These are phyloP conservation scores for Selenicereus undatus DNA, from an alignment of 148 eudicot genomes.

Conservation along the genomic window DNA sequence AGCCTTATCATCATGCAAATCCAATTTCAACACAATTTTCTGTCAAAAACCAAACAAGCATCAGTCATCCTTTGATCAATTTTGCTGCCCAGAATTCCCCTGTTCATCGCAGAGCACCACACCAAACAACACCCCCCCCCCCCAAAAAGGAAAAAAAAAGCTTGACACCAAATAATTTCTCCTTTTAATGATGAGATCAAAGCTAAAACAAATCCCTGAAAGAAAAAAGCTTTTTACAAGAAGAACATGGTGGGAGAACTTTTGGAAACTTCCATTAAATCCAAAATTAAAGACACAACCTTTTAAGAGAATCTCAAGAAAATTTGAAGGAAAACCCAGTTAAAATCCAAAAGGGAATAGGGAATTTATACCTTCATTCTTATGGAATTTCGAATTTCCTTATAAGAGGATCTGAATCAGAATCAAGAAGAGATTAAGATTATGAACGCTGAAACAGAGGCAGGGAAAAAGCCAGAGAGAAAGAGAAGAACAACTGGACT, in stretches of 20 bases:
- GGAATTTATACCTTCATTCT: constrained; percentile 29
- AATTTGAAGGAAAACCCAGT: neutral
- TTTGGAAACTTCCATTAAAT: neutral
- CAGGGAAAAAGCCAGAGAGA: neutral
- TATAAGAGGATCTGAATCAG: constrained; percentile 3
- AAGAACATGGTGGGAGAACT: neutral
- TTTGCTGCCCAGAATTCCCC: neutral
- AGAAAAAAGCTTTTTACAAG: neutral
- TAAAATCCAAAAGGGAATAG: neutral
- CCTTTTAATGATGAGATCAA: too few relatives aligned
- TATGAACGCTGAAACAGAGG: neutral
- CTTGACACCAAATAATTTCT: too few relatives aligned
- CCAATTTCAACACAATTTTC: constrained; percentile 73
- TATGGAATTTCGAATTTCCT: neutral
- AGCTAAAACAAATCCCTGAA: too few relatives aligned
- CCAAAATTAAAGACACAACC: neutral
- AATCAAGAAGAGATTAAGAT: neutral
- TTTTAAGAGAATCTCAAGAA: neutral
- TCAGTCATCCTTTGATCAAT: neutral
- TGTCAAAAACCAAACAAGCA: constrained; percentile 23
- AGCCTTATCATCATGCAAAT: constrained; percentile 58
- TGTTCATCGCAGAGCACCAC: neutral
- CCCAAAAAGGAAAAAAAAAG: neutral
- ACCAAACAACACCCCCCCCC: neutral
- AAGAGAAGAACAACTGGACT: constrained; percentile 7